A percentile compares a stretch with the other conserved stretches of the same genome.
Evolutionary conservation across 2,329 filamentous ascomycete genomes (phyloP).

Genomic region (Cytospora paraplurivora): DNA sequence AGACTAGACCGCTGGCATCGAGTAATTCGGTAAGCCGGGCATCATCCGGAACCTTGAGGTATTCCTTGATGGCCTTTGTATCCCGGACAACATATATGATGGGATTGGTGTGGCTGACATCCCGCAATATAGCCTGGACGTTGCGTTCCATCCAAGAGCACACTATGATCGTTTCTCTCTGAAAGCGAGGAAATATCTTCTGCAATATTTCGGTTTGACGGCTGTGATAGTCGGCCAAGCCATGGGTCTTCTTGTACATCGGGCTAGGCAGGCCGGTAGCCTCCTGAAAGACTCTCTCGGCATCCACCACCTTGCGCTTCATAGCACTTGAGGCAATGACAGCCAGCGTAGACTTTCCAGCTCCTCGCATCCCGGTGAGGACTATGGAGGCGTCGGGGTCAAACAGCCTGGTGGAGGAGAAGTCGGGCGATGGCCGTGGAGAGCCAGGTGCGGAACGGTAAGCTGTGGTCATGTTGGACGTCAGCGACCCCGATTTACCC

Average conservation of each 20-base stretch:
- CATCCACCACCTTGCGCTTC: conserved; percentile 67
- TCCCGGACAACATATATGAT: conserved; percentile 73
- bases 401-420: conserved; percentile 45
- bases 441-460: conserved; percentile 30
- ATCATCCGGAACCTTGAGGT: conserved; percentile 59
- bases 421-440: conserved; percentile 20
- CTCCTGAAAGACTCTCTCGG: conserved; percentile 68
- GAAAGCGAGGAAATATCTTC: conserved; percentile 59
- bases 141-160: conserved; percentile 71
- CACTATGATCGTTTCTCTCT: conserved; percentile 66
- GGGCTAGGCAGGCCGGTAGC: conserved; percentile 62
- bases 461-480: conserved; percentile 14
- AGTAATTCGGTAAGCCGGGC: conserved; percentile 61
- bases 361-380: conserved; percentile 71
- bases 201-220: conserved; percentile 65
- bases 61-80: conserved; percentile 62
- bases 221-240: conserved; percentile 62
- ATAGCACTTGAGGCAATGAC: conserved; percentile 75
- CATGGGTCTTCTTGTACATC: conserved; percentile 64
- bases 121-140: conserved; percentile 60
- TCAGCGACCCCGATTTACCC: neutral
- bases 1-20: conserved; percentile 57
- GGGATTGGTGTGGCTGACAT: conserved; percentile 65
- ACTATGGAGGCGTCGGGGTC: conserved; percentile 68
- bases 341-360: conserved; percentile 74